Evolutionary conservation across 352 stramenopile genomes (phyloP), one percentile per base, ranked within the genome.

Genomic region (Globisporangium viniferum): DNA sequence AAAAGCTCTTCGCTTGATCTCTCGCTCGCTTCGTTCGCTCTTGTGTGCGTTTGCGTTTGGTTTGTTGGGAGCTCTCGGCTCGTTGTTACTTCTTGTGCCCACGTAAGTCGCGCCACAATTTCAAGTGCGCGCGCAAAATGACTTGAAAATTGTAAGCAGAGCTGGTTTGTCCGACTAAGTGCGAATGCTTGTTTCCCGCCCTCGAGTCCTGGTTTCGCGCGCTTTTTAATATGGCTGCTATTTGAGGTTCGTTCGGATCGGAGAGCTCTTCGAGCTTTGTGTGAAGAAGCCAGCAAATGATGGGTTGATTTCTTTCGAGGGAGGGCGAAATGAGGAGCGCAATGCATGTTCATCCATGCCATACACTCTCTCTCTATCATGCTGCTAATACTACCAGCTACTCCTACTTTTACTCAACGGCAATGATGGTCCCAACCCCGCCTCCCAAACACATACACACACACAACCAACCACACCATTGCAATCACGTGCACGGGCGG

Each of bases 401-500:
- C 54, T 41, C 18, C 27, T 7, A 9, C 39, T 59, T 59, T 29
- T 18, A 27, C 27, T 27, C 24, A 58, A 20, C 27, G 20, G n/a
- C 60, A 58, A 24, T 29, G 29, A 58, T 55, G 35, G 59, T 55
- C 5, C 12, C 39, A 46, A 44, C 36, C 39, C 0, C 12, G 3
- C 39, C 14, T 20, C 39, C 39, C 39, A 46, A 46, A 3, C 31
- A 33, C 15, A 65, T 1, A 41, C 8, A 49, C 41, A 49, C 41
- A 48, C 41, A 49, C 18, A n/a, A 49, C 3, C n/a, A 66, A 12
- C 24, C 27, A 31, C 18, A 27, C 18, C 18, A 7, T 36, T 33
- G 1, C 31, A 15, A 56, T 59, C 36, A 71, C 31, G 35, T 64
- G 44, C 66, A 64, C 55, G 67, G 67, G 5, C 54, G 54, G 15